phyloP scores from a whole-genome alignment of 2,329 filamentous ascomycete species.

The Colletotrichum tropicale region DNA sequence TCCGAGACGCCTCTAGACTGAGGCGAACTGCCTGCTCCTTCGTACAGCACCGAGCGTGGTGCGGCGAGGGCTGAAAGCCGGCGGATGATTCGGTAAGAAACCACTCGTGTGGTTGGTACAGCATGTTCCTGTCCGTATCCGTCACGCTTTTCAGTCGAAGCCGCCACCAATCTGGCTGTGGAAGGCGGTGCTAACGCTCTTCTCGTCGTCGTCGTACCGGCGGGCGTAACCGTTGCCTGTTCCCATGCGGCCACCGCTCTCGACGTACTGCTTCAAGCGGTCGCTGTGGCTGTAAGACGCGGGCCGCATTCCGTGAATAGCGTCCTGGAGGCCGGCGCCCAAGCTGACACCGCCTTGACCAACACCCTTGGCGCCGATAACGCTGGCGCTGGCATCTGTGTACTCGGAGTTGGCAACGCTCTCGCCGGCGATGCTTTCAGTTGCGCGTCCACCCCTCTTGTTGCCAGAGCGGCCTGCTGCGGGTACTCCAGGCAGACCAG shows the following conservation, averaged over 20 bases:
- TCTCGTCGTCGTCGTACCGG: conserved; percentile 87
- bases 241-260: conserved; percentile 76
- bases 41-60: conserved; percentile 18
- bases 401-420: conserved; percentile 91
- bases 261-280: conserved; percentile 92
- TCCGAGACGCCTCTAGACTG: conserved; percentile 2
- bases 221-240: conserved; percentile 64
- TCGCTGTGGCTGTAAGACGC: conserved; percentile 80
- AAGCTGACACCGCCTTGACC: conserved; percentile 89
- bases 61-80: conserved; percentile 17
- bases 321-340: conserved; percentile 76
- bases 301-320: conserved; percentile 67
- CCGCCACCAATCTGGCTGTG: conserved; percentile 85
- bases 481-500: conserved; percentile 72
- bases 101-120: conserved; percentile 9
- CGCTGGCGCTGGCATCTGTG: conserved; percentile 81
- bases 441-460: conserved; percentile 69
- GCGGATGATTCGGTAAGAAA: conserved; percentile 17
- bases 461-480: conserved; percentile 65
- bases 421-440: conserved; percentile 86
- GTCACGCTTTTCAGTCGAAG: conserved; percentile 50
- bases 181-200: conserved; percentile 95
- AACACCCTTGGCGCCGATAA: conserved; percentile 75
- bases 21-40: conserved; percentile 13
- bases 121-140: conserved; percentile 14